Percentiles rank a stretch among this genome's conserved stretches.
phyloP scores from a whole-genome alignment of 2,329 filamentous ascomycete genomes.

The Arthrobotrys pseudoclavata region DNA sequence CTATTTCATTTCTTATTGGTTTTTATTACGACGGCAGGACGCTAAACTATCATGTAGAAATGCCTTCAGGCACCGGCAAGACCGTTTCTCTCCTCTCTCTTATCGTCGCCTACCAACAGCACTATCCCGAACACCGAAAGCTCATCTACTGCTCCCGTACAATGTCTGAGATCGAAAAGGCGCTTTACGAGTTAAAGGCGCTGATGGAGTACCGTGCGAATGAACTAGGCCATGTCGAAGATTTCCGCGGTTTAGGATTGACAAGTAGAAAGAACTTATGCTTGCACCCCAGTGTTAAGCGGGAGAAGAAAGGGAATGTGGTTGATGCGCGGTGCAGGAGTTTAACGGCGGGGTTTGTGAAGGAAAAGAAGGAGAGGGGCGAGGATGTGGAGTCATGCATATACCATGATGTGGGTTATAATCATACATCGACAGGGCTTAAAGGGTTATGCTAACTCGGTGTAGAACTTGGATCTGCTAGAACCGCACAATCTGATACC shows the following conservation, averaged over 20 bases:
- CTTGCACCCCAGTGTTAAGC: conserved; percentile 93
- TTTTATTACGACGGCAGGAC: background rate
- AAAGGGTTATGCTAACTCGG: conserved; percentile 58
- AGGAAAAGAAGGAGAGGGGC: conserved; percentile 95
- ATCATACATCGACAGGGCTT: conserved; percentile 12
- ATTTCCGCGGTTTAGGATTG: conserved; percentile 90
- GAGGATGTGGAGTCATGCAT: conserved; percentile 95
- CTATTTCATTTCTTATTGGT: background rate
- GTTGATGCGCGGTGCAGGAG: conserved; percentile 97
- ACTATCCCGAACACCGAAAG: conserved; percentile 92
- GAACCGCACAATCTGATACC: conserved; percentile 96
- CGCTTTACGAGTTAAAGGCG: conserved; percentile 87
- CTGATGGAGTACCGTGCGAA: conserved; percentile 95
- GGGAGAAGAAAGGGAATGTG: conserved; percentile 92
- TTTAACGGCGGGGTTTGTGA: conserved; percentile 94
- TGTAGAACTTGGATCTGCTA: conserved; percentile 87
- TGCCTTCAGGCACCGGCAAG: conserved; percentile 98
- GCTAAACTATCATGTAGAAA: conserved; percentile 71
- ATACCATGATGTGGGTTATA: conserved; percentile 82
- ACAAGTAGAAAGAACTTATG: conserved; percentile 98
- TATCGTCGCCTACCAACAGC: conserved; percentile 96
- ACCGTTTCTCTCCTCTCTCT: conserved; percentile 94
- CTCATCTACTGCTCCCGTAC: conserved; percentile 99
- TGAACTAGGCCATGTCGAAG: conserved; percentile 89
- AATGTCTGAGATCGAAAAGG: conserved; percentile 99